These are phyloP conservation scores for Vaccinium darrowii DNA, from an alignment of 148 eudicot genomes.

Conservation along the genomic window DNA sequence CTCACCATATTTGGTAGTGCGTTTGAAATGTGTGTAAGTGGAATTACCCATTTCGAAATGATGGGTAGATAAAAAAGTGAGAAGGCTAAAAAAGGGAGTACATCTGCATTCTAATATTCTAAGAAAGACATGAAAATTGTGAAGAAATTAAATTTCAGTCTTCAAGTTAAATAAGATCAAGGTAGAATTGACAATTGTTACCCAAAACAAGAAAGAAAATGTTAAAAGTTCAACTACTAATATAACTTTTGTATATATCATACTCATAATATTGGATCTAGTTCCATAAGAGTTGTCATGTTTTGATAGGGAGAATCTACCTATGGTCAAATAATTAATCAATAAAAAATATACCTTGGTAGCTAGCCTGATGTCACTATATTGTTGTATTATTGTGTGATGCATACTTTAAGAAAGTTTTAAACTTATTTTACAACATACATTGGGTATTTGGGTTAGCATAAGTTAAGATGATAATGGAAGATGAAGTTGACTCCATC, in stretches of 20 bases:
- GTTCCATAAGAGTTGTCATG: background rate
- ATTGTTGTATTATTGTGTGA: background rate
- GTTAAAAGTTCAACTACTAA: background rate
- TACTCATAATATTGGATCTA: too few species aligned
- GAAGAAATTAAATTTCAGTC: background rate
- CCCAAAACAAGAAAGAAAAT: background rate
- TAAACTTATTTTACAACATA: background rate
- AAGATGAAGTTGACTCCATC: constrained; percentile 1
- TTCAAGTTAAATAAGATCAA: background rate
- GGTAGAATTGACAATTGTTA: background rate
- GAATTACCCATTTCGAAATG: too few species aligned
- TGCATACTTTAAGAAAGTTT: background rate
- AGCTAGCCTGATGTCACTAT: background rate
- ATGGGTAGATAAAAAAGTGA: too few species aligned
- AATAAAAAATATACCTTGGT: background rate
- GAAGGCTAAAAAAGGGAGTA: background rate
- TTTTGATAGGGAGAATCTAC: background rate
- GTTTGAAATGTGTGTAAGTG: too few species aligned
- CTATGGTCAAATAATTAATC: background rate
- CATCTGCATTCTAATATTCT: background rate
- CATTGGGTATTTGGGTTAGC: background rate
- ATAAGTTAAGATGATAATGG: background rate
- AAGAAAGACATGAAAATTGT: background rate
- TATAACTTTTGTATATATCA: too few species aligned
- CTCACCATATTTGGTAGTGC: too few species aligned